Evolutionary conservation across 257 asterid species (phyloP).

Genomic region (Osmanthus fragrans): DNA sequence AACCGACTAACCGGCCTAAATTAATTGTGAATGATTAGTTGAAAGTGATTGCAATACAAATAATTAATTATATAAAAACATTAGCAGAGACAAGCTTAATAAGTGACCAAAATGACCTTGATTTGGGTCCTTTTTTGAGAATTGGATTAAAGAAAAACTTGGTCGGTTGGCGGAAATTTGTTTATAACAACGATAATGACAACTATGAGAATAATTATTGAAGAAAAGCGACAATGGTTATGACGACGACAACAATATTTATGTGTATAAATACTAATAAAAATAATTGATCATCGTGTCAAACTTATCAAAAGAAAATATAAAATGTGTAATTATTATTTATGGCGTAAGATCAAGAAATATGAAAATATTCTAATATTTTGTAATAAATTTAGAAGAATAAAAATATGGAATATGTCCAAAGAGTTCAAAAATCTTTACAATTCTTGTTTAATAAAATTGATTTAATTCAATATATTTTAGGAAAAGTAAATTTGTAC

Average conservation of each 20-base stretch:
- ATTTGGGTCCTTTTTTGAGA: not conserved
- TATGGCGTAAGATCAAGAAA: not conserved
- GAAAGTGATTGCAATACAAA: not conserved
- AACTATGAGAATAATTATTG: not conserved
- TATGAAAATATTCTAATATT: no score
- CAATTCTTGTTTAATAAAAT: no score
- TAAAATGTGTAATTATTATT: no score
- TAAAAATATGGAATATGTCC: not conserved
- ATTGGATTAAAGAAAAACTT: not conserved
- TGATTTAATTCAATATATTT: not conserved
- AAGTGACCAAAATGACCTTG: not conserved
- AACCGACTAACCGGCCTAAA: conserved; percentile 68
- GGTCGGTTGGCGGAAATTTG: not conserved
- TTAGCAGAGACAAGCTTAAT: not conserved
- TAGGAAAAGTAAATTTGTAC: not conserved
- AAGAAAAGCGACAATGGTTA: not conserved
- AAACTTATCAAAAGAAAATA: not conserved
- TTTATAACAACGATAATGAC: not conserved
- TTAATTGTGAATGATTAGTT: not conserved
- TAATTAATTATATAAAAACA: not conserved
- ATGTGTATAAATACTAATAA: not conserved
- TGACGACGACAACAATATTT: not conserved
- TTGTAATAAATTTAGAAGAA: not conserved
- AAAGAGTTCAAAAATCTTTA: not conserved
- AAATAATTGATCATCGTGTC: not conserved